phyloP scores from a whole-genome alignment of 805 yeast species.

The Metschnikowia shivogae region DNA sequence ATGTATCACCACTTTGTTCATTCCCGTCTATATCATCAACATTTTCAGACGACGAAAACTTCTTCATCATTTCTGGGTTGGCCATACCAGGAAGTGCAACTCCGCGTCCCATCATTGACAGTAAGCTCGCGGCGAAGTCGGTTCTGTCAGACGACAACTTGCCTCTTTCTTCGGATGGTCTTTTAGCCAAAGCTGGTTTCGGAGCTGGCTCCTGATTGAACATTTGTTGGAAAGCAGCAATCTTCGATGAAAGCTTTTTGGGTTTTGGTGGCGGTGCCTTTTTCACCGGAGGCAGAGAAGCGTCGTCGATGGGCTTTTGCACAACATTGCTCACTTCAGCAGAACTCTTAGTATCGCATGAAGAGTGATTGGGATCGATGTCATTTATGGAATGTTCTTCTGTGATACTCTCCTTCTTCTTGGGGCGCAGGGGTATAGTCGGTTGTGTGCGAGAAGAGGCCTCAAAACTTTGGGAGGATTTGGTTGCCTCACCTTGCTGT shows the following conservation, averaged over 20 bases:
- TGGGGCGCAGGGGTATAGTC: constrained; percentile 8
- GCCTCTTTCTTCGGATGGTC: constrained; percentile 7
- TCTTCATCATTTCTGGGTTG: constrained; percentile 32
- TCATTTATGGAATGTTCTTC: not conserved
- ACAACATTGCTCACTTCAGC: not conserved
- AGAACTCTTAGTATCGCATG: not conserved
- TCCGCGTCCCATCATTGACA: constrained; percentile 53
- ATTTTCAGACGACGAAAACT: constrained; percentile 12
- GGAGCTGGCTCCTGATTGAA: constrained; percentile 34
- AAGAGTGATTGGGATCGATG: not conserved
- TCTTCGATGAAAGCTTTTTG: constrained; percentile 71
- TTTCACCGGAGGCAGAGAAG: not conserved
- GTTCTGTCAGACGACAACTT: constrained; percentile 36
- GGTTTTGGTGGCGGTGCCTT: constrained; percentile 63
- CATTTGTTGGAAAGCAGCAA: constrained; percentile 80
- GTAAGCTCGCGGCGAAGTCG: constrained; percentile 54
- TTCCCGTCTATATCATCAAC: constrained; percentile 8
- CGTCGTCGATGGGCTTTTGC: not conserved
- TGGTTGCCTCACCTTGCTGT: no score
- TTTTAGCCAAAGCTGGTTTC: constrained; percentile 8
- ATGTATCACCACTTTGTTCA: not conserved
- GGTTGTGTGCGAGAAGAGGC: constrained; percentile 5
- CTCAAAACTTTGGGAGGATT: not conserved
- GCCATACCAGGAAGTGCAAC: constrained; percentile 52
- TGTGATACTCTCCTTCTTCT: not conserved